These are phyloP conservation scores for Tulasnella sp. DNA, from an alignment of 768 basidiomycete species.

Conservation along the genomic window DNA sequence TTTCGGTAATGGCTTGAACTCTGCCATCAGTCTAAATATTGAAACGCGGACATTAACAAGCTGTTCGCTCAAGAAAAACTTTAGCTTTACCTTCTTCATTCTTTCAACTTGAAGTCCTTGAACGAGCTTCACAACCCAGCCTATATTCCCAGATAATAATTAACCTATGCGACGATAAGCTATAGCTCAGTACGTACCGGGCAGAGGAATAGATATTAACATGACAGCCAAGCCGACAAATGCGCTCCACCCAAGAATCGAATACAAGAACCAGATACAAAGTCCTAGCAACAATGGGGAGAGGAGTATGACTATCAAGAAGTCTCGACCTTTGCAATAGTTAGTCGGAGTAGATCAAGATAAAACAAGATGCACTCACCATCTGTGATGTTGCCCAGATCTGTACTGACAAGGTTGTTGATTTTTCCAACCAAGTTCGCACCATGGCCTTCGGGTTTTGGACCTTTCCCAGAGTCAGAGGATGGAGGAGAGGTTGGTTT, in stretches of 20 bases:
- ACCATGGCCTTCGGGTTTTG: slow-evolving; percentile 21
- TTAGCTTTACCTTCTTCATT: slow-evolving; percentile 34
- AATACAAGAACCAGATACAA: slow-evolving; percentile 32
- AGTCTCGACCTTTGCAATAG: slow-evolving; percentile 21
- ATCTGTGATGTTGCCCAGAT: slow-evolving; percentile 33
- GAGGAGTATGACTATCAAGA: slow-evolving; percentile 27
- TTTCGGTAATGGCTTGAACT: slow-evolving; percentile 48
- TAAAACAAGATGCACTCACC: slow-evolving; percentile 13
- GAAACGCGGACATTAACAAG: neutral
- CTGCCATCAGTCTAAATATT: slow-evolving; percentile 38
- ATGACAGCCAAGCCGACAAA: slow-evolving; percentile 45
- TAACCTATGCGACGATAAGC: neutral
- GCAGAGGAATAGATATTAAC: slow-evolving; percentile 42
- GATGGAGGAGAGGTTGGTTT: neutral
- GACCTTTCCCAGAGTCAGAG: neutral
- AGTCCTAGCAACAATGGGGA: slow-evolving; percentile 32
- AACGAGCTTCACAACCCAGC: slow-evolving; percentile 34
- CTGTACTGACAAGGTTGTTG: slow-evolving; percentile 62
- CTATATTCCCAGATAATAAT: neutral
- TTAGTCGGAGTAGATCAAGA: neutral
- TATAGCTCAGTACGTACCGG: slow-evolving; percentile 27
- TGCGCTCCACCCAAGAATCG: slow-evolving; percentile 43
- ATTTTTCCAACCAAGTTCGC: slow-evolving; percentile 57
- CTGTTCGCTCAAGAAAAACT: neutral
- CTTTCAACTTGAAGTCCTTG: slow-evolving; percentile 37